Conservation (phyloP, 1,139 yeast genomes). For the Hansenula anomala region DNA sequence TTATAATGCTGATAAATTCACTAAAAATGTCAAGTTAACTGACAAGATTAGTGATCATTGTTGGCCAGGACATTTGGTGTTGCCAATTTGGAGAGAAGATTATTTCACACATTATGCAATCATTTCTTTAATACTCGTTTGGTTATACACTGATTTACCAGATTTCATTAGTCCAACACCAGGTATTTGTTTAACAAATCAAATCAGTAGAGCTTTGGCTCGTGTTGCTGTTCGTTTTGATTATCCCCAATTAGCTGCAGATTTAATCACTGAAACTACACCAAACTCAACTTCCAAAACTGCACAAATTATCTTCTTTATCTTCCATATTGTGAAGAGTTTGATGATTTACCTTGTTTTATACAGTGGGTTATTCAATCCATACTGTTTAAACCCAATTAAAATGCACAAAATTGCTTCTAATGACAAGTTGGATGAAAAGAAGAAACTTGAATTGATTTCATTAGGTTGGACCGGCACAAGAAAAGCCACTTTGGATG, state of each 20-base stretch:
- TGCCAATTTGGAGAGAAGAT: conserved; percentile 75
- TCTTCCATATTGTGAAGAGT: conserved; percentile 63
- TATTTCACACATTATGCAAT: conserved; percentile 42
- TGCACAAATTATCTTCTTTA: conserved; percentile 67
- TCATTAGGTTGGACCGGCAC: conserved; percentile 92
- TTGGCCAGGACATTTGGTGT: conserved; percentile 88
- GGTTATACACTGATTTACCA: conserved; percentile 94
- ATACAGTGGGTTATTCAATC: conserved; percentile 74
- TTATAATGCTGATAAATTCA: conserved; percentile 43
- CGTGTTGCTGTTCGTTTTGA: conserved; percentile 30
- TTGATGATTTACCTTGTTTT: conserved; percentile 52
- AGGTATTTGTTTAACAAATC: conserved; percentile 77
- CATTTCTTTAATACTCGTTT: conserved; percentile 42
- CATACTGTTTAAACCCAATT: conserved; percentile 48
- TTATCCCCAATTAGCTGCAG: conserved; percentile 35
- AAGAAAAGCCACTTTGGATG: conserved; percentile 64
- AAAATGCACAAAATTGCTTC: conserved; percentile 21
- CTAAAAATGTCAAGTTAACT: conserved; percentile 15
- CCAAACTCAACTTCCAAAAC: conserved; percentile 31
- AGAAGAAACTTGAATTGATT: conserved; percentile 49
- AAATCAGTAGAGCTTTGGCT: conserved; percentile 38
- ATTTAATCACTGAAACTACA: conserved; percentile 43
- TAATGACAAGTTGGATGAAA: conserved; percentile 21
- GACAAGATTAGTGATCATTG: conserved; percentile 37
- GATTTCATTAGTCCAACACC: conserved; percentile 89